Evolutionary conservation across 352 stramenopile genomes (phyloP), one percentile per base, ranked within the genome.

Genomic region (Saprolegnia diclina): DNA sequence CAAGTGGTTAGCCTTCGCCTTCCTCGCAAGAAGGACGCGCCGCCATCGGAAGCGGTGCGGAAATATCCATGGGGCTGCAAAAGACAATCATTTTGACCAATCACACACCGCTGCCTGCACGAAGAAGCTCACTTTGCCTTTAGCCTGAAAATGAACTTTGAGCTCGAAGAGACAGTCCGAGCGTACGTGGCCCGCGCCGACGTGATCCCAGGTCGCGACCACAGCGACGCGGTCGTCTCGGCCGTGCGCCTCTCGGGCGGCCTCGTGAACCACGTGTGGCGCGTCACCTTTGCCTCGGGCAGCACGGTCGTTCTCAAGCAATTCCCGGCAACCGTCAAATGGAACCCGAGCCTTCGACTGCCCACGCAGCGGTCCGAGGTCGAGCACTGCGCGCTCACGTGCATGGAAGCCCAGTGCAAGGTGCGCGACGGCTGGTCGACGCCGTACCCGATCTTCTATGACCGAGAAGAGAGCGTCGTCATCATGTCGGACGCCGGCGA

Each of bases 181-280:
- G 22, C 52, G 7, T 57, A 57, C 16, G 22, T 57, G 9, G 16
- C 9, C 32, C 52, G 52, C 32, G 22, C 52, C 32, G 52, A 57
- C 16, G 52, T 57, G 7, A 29, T 57, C 7, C 52, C 52, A 16
- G 16, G 7, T 7, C 22, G 52, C 7, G 32, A 57, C 32, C 52
- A 57, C 32, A 16, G 7, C 7, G 52, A 57, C 16, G 52, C 22
- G 9, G 16, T 57, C 32, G 52, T 57, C 7, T 7, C 52, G 22
- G 16, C 22, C n/a, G 32, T 16, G 38, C 24, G 22, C 9, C 38
- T 65, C 14, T 65, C 57, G 13, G 57, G 57, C 14, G 57, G 57
- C 24, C 14, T 65, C 7, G 35, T 56, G 1, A 65, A 65, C 57
- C 37, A 65, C 45, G 57, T 65, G 14, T 65, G 57, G 57, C 57